Percentiles rank a stretch among this genome's conserved stretches.
Evolutionary conservation across 2,329 filamentous ascomycete species (phyloP).

Genomic region (Ciborinia camelliae): DNA sequence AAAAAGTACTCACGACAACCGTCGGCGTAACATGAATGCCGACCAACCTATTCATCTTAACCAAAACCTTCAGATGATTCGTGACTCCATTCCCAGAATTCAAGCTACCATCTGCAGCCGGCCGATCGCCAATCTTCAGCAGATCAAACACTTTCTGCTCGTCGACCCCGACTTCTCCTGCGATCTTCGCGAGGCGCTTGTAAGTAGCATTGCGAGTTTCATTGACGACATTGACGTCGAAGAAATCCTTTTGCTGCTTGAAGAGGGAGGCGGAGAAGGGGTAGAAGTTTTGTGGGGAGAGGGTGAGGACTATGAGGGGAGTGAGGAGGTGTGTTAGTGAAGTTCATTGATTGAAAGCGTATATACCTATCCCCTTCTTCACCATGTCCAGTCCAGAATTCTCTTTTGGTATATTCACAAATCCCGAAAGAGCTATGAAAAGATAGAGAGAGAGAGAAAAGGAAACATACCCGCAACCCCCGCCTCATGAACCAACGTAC

Average conservation of each 20-base stretch:
- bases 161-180: conserved; percentile 61
- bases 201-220: conserved; percentile 87
- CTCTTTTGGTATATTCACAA: too few species aligned
- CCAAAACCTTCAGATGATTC: conserved; percentile 76
- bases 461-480: conserved; percentile 57
- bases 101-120: conserved; percentile 61
- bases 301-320: background rate
- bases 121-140: conserved; percentile 66
- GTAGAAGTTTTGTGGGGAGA: conserved; percentile 68
- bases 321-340: conserved; percentile 3
- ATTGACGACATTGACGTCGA: conserved; percentile 79
- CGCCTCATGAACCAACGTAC: conserved; percentile 77
- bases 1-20: conserved; percentile 49
- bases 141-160: conserved; percentile 66
- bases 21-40: conserved; percentile 91
- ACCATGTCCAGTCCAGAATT: too few species aligned
- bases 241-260: conserved; percentile 69
- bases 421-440: background rate
- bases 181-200: conserved; percentile 71
- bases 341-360: too few species aligned
- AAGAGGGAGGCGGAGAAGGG: conserved; percentile 62
- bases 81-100: conserved; percentile 83
- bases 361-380: too few species aligned
- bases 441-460: background rate
- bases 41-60: conserved; percentile 74